These are phyloP conservation scores for Torulaspora microellipsoides DNA, from an alignment of 805 yeast genomes.

Conservation along the genomic window DNA sequence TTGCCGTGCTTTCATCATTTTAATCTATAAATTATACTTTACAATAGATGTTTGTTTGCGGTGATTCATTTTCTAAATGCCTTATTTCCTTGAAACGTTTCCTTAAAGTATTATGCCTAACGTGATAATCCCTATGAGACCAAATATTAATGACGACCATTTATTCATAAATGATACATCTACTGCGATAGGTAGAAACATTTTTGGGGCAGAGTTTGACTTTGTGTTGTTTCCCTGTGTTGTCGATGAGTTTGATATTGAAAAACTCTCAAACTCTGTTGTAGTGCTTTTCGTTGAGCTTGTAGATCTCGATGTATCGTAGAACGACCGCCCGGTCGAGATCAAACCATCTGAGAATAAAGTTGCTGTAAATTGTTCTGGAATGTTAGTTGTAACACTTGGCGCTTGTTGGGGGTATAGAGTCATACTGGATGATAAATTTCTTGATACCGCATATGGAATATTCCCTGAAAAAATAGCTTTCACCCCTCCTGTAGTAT, in stretches of 20 bases:
- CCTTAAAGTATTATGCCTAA: neutral
- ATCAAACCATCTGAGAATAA: slow-evolving; percentile 33
- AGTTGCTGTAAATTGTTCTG: slow-evolving; percentile 30
- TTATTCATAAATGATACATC: too few species aligned
- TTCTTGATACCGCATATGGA: slow-evolving; percentile 45
- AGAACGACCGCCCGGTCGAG: slow-evolving; percentile 30
- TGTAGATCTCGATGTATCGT: slow-evolving; percentile 25
- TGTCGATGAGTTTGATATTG: slow-evolving; percentile 1
- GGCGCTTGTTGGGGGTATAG: slow-evolving; percentile 12
- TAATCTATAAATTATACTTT: too few species aligned
- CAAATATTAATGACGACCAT: too few species aligned
- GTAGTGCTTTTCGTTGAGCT: slow-evolving; percentile 6
- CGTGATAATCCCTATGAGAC: neutral
- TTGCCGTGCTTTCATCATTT: too few species aligned
- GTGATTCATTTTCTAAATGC: neutral
- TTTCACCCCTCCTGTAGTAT: neutral
- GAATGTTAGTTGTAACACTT: slow-evolving; percentile 12
- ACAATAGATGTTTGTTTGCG: too few species aligned
- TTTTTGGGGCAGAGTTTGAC: neutral
- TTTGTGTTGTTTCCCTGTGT: neutral
- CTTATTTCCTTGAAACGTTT: neutral
- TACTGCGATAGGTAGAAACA: too few species aligned
- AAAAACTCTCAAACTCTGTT: slow-evolving; percentile 6
- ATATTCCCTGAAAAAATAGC: slow-evolving; percentile 42
- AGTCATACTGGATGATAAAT: slow-evolving; percentile 22